Evolutionary conservation across 768 basidiomycete species (phyloP).

Genomic region (Pleurotus salmoneostramineus): DNA sequence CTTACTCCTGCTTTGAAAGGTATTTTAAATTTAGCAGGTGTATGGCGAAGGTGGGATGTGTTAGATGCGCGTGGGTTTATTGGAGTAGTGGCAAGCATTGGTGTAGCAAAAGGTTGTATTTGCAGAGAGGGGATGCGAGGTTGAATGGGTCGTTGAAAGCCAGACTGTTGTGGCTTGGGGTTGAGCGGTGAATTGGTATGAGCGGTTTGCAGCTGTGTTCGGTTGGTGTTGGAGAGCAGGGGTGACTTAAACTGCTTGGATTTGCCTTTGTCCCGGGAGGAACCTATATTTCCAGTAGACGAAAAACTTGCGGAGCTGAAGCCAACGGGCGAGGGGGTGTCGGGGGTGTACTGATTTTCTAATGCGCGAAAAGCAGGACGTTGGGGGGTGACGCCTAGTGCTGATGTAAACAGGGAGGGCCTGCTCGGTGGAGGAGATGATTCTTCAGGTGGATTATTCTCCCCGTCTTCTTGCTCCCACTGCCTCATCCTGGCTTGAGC

Average conservation of each 20-base stretch:
- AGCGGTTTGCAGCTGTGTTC: neutral
- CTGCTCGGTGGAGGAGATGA: constrained; percentile 14
- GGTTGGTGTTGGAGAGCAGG: constrained; percentile 10
- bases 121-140: constrained; percentile 25
- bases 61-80: constrained; percentile 7
- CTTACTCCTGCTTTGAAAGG: constrained; percentile 58
- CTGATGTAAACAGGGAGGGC: constrained; percentile 16
- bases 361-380: constrained; percentile 33
- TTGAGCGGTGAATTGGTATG: constrained; percentile 24
- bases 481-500: constrained; percentile 48
- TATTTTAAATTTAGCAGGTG: constrained; percentile 34
- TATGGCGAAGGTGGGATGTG: constrained; percentile 15
- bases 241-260: constrained; percentile 21
- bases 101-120: neutral
- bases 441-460: neutral
- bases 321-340: constrained; percentile 34
- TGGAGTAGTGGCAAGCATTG: constrained; percentile 14
- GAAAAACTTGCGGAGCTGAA: constrained; percentile 18
- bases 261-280: constrained; percentile 12
- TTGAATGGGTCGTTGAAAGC: neutral
- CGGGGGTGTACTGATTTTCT: constrained; percentile 29
- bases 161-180: constrained; percentile 13
- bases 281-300: constrained; percentile 9
- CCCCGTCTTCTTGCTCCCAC: constrained; percentile 39
- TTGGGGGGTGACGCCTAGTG: constrained; percentile 18